Evolutionary conservation across 192 early-diverging fungal species (phyloP).

Genomic region (Radiomyces spectabilis): DNA sequence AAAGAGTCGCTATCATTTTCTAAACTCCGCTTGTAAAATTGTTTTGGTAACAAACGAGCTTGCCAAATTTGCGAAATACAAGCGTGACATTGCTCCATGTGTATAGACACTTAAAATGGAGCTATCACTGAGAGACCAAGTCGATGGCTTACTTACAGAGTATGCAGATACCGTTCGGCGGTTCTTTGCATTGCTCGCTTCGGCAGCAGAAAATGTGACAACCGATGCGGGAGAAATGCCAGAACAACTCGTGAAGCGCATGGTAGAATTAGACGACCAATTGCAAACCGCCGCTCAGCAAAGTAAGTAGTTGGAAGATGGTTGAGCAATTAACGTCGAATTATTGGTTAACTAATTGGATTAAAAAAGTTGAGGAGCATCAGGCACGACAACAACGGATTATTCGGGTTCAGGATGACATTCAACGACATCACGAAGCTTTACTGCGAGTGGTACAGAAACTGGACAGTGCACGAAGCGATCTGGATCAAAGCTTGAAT

Average conservation of each 20-base stretch:
- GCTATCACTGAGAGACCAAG: no score
- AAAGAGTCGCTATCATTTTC: no score
- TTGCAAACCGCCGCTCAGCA: constrained; percentile 39
- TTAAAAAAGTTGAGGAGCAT: constrained; percentile 36
- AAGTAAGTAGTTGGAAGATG: constrained; percentile 18
- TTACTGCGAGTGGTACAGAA: constrained; percentile 30
- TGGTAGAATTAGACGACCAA: constrained; percentile 31
- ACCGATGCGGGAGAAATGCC: constrained; percentile 13
- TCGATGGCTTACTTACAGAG: constrained; percentile 22
- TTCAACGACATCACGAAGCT: constrained; percentile 33
- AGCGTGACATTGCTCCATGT: no score
- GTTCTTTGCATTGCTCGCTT: constrained; percentile 15
- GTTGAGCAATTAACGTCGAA: not conserved
- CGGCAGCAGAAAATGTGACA: constrained; percentile 14
- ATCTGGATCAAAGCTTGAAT: constrained; percentile 21
- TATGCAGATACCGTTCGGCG: constrained; percentile 13
- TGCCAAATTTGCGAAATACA: no score
- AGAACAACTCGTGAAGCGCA: constrained; percentile 28
- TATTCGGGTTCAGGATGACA: constrained; percentile 37
- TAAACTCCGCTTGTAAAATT: no score
- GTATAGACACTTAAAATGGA: no score
- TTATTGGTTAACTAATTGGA: not conserved
- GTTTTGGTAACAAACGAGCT: no score
- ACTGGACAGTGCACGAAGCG: constrained; percentile 22
- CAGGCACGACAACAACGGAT: constrained; percentile 38